Conservation (phyloP, 345 rosid species). For the Hypericum androsaemum region DNA sequence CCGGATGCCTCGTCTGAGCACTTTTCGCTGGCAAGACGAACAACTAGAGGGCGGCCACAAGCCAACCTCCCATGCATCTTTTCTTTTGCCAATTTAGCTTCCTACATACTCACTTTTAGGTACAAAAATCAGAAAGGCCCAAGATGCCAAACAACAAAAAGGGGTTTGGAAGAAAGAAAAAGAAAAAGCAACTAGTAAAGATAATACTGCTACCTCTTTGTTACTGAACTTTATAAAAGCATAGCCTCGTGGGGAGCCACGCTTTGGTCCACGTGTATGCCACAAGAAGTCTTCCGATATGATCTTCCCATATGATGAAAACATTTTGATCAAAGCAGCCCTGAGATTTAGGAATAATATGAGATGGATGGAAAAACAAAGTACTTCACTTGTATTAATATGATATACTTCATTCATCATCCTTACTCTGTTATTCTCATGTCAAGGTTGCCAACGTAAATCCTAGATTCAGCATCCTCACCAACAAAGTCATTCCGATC, state of each 20-base stretch:
- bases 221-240: conserved; percentile 69
- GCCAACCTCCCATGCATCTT: conserved; percentile 92
- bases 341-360: conserved; percentile 22
- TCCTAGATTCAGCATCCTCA: conserved; percentile 63
- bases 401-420: not conserved
- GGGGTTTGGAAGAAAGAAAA: conserved; percentile 13
- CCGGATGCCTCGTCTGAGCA: conserved; percentile 32
- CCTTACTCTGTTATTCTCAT: conserved; percentile 81
- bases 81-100: conserved; percentile 85
- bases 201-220: conserved; percentile 45
- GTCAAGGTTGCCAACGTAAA: conserved; percentile 79
- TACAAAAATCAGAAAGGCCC: conserved; percentile 41
- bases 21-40: conserved; percentile 77
- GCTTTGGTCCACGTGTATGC: conserved; percentile 91
- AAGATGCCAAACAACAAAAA: no score
- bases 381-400: not conserved
- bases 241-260: conserved; percentile 83
- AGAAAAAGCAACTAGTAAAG: conserved; percentile 6
- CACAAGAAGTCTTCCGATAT: conserved; percentile 79
- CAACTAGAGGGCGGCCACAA: conserved; percentile 78
- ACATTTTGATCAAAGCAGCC: conserved; percentile 81
- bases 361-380: not conserved
- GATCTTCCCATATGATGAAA: conserved; percentile 80
- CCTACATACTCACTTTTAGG: conserved; percentile 92
- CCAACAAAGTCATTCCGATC: conserved; percentile 36